Percentiles rank a stretch among this genome's conserved stretches.
These are phyloP conservation scores for Candida caryicola DNA, from an alignment of 805 yeast genomes.

Conservation along the genomic window DNA sequence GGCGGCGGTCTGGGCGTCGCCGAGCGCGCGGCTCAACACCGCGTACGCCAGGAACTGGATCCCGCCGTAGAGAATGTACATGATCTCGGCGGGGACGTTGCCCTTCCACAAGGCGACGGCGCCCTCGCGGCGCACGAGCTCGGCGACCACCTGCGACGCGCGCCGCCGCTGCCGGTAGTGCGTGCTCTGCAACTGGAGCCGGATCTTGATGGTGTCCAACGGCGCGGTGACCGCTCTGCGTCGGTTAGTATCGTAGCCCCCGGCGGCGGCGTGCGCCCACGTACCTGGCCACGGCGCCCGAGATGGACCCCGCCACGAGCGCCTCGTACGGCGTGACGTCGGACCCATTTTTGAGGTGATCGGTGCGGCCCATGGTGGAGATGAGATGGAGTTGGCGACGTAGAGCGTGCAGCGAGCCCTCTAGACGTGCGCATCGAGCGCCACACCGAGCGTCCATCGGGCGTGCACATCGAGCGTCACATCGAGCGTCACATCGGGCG, in stretches of 20 bases:
- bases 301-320: constrained; percentile 63
- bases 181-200: constrained; percentile 59
- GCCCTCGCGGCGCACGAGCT: constrained; percentile 63
- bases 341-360: constrained; percentile 51
- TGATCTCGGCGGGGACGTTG: constrained; percentile 83
- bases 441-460: no score
- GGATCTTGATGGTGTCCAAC: constrained; percentile 71
- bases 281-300: constrained; percentile 56
- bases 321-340: constrained; percentile 53
- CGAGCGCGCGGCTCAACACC: constrained; percentile 45
- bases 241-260: constrained; percentile 18
- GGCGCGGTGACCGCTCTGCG: constrained; percentile 67
- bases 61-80: constrained; percentile 85
- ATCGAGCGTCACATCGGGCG: no score
- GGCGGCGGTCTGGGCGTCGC: constrained; percentile 21
- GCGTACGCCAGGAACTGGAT: constrained; percentile 77
- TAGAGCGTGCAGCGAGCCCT: no score
- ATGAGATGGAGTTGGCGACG: no score
- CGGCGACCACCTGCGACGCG: constrained; percentile 27
- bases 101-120: constrained; percentile 89
- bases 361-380: constrained; percentile 14
- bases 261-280: constrained; percentile 10
- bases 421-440: no score
- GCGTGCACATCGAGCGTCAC: no score
- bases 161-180: constrained; percentile 12